These are phyloP conservation scores for Sclerotinia minor DNA, from an alignment of 2,329 filamentous ascomycete species.

Conservation along the genomic window DNA sequence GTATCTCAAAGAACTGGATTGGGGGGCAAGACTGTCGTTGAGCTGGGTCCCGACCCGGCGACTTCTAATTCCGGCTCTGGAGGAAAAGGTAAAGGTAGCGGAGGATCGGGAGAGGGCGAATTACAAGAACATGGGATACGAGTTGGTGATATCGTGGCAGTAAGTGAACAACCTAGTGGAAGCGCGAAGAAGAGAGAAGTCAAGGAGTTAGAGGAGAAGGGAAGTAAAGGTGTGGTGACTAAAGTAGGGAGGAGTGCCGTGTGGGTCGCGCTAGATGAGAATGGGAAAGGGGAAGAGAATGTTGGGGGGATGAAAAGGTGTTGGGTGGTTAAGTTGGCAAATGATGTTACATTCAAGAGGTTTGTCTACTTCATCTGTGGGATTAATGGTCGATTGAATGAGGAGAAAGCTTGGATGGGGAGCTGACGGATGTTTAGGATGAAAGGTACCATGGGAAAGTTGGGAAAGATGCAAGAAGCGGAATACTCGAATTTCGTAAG, in stretches of 20 bases:
- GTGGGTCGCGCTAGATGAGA: slow-evolving; percentile 69
- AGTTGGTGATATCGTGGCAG: slow-evolving; percentile 74
- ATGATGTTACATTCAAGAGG: slow-evolving; percentile 63
- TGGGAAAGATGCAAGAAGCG: slow-evolving; percentile 57
- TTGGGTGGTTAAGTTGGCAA: slow-evolving; percentile 67
- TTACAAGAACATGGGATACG: slow-evolving; percentile 75
- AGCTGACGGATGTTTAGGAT: slow-evolving; percentile 50
- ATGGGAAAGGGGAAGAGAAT: slow-evolving; percentile 50
- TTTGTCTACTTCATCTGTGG: slow-evolving; percentile 22
- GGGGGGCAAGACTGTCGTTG: slow-evolving; percentile 86
- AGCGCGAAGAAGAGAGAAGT: slow-evolving; percentile 62
- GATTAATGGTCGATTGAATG: neutral
- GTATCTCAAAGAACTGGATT: slow-evolving; percentile 80
- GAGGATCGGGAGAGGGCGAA: slow-evolving; percentile 50
- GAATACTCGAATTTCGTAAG: slow-evolving; percentile 62
- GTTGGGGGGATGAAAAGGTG: slow-evolving; percentile 46
- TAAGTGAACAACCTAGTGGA: slow-evolving; percentile 73
- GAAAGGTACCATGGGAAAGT: slow-evolving; percentile 61
- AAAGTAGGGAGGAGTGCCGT: slow-evolving; percentile 60
- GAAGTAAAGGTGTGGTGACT: slow-evolving; percentile 69
- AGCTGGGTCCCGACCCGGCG: slow-evolving; percentile 74
- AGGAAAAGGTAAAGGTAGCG: slow-evolving; percentile 27
- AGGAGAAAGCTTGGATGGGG: neutral
- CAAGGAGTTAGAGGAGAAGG: slow-evolving; percentile 66
- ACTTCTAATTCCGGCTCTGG: slow-evolving; percentile 41